Base-by-base conservation (phyloP, 2,329 filamentous ascomycete species). In the Diplocarpon rosae region DNA sequence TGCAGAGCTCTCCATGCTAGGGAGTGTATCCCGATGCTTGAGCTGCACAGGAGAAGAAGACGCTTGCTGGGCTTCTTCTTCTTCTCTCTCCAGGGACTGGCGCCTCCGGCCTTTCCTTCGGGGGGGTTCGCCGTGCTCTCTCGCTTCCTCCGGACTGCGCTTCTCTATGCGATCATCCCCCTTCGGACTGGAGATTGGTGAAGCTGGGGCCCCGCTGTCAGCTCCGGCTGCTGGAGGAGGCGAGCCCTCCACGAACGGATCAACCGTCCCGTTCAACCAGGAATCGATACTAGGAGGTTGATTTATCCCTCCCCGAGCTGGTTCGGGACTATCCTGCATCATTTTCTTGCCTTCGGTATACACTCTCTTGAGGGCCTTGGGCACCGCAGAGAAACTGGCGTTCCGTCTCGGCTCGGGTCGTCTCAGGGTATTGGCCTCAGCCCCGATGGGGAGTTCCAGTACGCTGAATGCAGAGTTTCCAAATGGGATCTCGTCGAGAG, bases 401-500 rank as follows among this genome's bases (percentile, higher is more conserved):
- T 69, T 75, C 34, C 74, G 66, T 37, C 75, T 72, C n/a, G 59
- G 52, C n/a, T 49, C 52, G n/a, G 56, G 41, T 7, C 69, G 62
- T 54, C 73, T 74, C 54, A 75, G 73, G 45, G 66, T 69, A 24
- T 63, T 62, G n/a, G 68, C 63, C 42, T 72, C 65, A 5, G 68
- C 68, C 15, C 68, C 66, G 1, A 71, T 56, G 1, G 76, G 69
- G 1, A 81, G 60, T 42, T 80, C 76, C 6, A 81, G 65, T 54
- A 76, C 76, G 52, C 75, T 81, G 52, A 82, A 81, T n/a, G 78
- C 78, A 14, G 78, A 81, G 50, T 75, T 74, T 5, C 78, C 78
- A 57, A 80, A 72, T 0, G 77, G 76, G 39, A 81, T 75, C 31
- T 80, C 76, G 13, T 74, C 75, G 29, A 80, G 57, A 2, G 73